Evolutionary conservation across 1,284 basidiomycete genomes (phyloP), one percentile per base, ranked within the genome.

Genomic region (Inonotus hispidus): DNA sequence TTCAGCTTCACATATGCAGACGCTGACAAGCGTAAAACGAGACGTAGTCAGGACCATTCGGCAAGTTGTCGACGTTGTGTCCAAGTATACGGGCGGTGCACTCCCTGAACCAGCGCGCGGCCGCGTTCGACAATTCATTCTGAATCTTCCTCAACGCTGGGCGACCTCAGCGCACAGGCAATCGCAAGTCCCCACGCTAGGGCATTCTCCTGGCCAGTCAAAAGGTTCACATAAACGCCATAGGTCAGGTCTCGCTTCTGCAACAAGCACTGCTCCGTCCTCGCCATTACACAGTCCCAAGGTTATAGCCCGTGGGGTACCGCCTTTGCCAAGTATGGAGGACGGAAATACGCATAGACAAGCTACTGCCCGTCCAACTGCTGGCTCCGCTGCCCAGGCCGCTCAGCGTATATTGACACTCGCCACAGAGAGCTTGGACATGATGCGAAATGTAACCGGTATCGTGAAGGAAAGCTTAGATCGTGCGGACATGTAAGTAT

Each of bases 381-480:
- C 80, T 2, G 74, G 80, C 47, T 74, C 82, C 0, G 87, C 88
- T 8, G 80, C 82, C 1, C 79, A 84, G 27, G 90, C 93, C 14
- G 92, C 93, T 10, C 88, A 92, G 70, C 78, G 89, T 54, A 87
- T 96, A 39, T 70, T 96, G 67, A 87, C 87, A 10, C 83, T 96
- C 10, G 92, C 93, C 19, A 92, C 90, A 25, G 94, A 96, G 76
- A 92, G 90, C 69, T 72, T 96, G 71, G 93, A 95, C 70, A 95
- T 95, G 88, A 85, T 96, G 77, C 80, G 88, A 41, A 86, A 90
- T 39, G 91, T 95, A 23, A 93, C 92, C 8, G 81, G 83, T 1
- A 91, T 95, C 21, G 90, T 95, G 67, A 89, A 87, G 68, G 93
- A 95, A 65, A 92, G 87, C 64, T 77, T 96, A 69, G 93, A 95